Evolutionary conservation across 257 asterid genomes (phyloP), one percentile per base, ranked within the genome.

Genomic region (Jaltomata sinuosa): DNA sequence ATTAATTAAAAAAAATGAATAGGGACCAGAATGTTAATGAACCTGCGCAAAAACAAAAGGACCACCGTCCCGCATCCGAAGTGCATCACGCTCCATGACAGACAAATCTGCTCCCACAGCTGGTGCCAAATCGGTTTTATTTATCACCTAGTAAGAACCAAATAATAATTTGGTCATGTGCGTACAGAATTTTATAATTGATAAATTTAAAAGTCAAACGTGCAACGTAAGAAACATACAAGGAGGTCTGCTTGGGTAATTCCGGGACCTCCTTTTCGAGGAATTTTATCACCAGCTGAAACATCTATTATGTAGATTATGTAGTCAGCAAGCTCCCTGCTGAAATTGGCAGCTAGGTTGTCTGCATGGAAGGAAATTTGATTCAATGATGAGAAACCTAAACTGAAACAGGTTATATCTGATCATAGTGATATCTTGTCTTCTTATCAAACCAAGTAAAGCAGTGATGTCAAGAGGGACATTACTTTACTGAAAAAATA

Each of bases 221-320:
- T n/a, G 40, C 7, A 61, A 45, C n/a, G 22, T 10, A 2, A 50
- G 16, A 42, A 15, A 78, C 97, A 11, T 88, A 96, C 99, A 57
- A 96, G 97, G 85, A 96, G 98, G 87, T 96, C 99, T 84, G 99
- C 99, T 83, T 96, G 98, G 1, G 98, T 96, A 85, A 96, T 94
- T 72, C 98, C 99, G 19, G 99, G 99, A 42, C 99, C 99, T 82
- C 99, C 99, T 90, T 96, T 96, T 45, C 98, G 94, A 27, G 99
- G 99, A 74, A 96, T 96, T 92, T 96, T 94, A 82, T 96, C 99
- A 65, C 99, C 99, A 0, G 87, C 98, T 4, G 98, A 94, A 67
- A 96, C 99, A 85, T 96, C 99, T 5, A 96, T 96, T 84, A 96
- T 96, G 79, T 96, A 96, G 47, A 96, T 93, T 82, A 96, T 96